Conservation (phyloP, 2,329 filamentous ascomycete species). For the Aspergillus sp. region DNA sequence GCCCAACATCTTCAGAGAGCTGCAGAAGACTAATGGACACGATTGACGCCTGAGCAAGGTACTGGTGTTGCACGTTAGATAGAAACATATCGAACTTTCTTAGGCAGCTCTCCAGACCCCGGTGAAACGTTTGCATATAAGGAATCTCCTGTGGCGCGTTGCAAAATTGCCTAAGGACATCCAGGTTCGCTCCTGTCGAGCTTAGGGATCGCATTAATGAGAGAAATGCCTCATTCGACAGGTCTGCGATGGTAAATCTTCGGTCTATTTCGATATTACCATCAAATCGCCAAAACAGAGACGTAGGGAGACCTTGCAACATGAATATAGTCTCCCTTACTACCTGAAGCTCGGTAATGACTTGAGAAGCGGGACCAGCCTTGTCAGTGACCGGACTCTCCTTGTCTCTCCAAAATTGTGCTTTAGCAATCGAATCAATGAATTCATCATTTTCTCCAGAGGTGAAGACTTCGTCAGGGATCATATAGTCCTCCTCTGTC, state of each 20-base stretch:
- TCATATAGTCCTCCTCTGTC: slow-evolving; percentile 36
- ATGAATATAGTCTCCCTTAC: slow-evolving; percentile 81
- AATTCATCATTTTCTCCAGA: slow-evolving; percentile 37
- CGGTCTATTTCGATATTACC: slow-evolving; percentile 40
- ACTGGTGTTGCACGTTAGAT: slow-evolving; percentile 61
- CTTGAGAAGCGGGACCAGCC: slow-evolving; percentile 25
- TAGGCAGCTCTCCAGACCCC: slow-evolving; percentile 61
- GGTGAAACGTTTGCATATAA: slow-evolving; percentile 71
- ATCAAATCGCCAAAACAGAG: slow-evolving; percentile 60
- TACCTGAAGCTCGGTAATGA: slow-evolving; percentile 70
- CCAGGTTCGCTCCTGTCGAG: slow-evolving; percentile 51
- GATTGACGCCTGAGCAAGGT: slow-evolving; percentile 57
- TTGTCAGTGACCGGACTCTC: slow-evolving; percentile 20
- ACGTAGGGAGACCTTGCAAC: slow-evolving; percentile 76
- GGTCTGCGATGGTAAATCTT: slow-evolving; percentile 38
- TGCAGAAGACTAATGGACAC: slow-evolving; percentile 67
- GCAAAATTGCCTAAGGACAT: slow-evolving; percentile 53
- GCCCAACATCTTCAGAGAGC: slow-evolving; percentile 60
- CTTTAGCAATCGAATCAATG: slow-evolving; percentile 41
- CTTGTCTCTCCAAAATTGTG: slow-evolving; percentile 52
- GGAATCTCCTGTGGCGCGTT: slow-evolving; percentile 52
- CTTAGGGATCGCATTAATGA: slow-evolving; percentile 48
- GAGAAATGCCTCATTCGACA: slow-evolving; percentile 34
- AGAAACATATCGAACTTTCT: slow-evolving; percentile 60
- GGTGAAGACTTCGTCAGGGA: slow-evolving; percentile 37